A percentile compares a stretch with the other conserved stretches of the same genome.
Evolutionary conservation across 768 basidiomycete genomes (phyloP).

Genomic region (Rhodotorula kratochvilovae): DNA sequence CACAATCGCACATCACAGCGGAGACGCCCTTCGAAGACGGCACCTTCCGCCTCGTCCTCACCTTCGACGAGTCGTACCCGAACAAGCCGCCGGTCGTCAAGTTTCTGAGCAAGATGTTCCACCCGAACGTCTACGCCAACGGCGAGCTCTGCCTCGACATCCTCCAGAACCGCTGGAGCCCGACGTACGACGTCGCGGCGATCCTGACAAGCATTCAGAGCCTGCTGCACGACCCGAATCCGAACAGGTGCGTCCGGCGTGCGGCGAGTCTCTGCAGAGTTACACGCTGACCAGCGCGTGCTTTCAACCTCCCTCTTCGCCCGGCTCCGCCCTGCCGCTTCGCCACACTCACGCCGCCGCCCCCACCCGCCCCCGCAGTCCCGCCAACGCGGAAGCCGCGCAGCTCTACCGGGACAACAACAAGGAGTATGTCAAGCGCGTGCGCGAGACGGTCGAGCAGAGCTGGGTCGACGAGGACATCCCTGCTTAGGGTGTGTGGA

Average conservation of each 20-base stretch:
- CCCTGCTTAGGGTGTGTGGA: not conserved
- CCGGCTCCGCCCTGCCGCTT: not conserved
- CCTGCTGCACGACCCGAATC: conserved; percentile 94
- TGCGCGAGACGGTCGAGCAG: conserved; percentile 88
- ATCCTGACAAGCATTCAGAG: conserved; percentile 96
- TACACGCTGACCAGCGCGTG: no score
- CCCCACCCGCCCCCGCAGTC: conserved; percentile 53
- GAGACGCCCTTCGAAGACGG: conserved; percentile 99
- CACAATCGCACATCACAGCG: conserved; percentile 53
- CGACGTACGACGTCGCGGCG: conserved; percentile 97
- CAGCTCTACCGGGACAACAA: conserved; percentile 94
- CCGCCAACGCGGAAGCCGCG: conserved; percentile 96
- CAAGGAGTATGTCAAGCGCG: conserved; percentile 93
- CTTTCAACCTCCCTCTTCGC: not conserved
- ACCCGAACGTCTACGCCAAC: conserved; percentile 97
- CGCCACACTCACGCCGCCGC: not conserved
- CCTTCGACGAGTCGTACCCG: conserved; percentile 96
- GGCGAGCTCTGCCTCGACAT: conserved; percentile 98
- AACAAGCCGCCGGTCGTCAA: conserved; percentile 98
- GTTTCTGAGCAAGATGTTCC: conserved; percentile 87
- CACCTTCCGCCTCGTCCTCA: conserved; percentile 91
- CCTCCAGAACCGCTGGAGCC: conserved; percentile 96
- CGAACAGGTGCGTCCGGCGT: conserved; percentile 57
- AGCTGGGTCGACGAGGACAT: conserved; percentile 72
- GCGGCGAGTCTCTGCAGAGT: not conserved